These are phyloP conservation scores for Moniliella sp. DNA, from an alignment of 1,284 basidiomycete species.

Conservation along the genomic window DNA sequence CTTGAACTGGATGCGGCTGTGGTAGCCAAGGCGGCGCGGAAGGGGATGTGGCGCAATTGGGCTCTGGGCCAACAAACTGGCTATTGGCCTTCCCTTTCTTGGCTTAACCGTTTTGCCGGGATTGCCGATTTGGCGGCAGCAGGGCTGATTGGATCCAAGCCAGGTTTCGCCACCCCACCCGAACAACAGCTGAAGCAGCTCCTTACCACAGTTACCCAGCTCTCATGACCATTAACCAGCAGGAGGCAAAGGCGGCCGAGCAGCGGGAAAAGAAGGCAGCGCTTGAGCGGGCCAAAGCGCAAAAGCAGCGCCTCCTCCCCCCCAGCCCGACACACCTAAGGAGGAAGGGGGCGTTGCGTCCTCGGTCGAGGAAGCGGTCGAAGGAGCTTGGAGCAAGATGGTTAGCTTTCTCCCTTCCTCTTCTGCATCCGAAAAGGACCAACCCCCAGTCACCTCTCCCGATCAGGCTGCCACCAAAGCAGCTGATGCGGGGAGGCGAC, in stretches of 20 bases:
- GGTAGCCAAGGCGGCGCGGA: slow-evolving; percentile 45
- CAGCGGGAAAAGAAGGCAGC: slow-evolving; percentile 2
- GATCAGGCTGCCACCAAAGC: too few species aligned
- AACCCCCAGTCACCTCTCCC: too few species aligned
- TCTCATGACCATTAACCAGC: slow-evolving; percentile 45
- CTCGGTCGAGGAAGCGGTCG: too few species aligned
- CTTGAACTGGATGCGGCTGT: slow-evolving; percentile 57
- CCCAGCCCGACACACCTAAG: too few species aligned
- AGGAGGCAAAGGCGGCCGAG: slow-evolving; percentile 14
- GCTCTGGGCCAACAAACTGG: slow-evolving; percentile 60
- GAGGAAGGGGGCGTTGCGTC: too few species aligned
- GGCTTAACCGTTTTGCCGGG: slow-evolving; percentile 61
- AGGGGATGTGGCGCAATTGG: slow-evolving; percentile 51
- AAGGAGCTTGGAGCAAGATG: too few species aligned
- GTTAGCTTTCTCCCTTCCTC: too few species aligned
- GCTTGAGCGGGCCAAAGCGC: too few species aligned
- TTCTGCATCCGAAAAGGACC: too few species aligned
- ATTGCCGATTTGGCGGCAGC: slow-evolving; percentile 78
- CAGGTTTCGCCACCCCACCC: slow-evolving; percentile 63
- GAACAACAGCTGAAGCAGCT: slow-evolving; percentile 62
- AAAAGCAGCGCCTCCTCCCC: too few species aligned
- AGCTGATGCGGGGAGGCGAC: too few species aligned
- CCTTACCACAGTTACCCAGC: slow-evolving; percentile 56
- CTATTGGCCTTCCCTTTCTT: slow-evolving; percentile 45
- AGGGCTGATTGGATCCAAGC: slow-evolving; percentile 85